Evolutionary conservation across 495 filamentous ascomycete species (phyloP).

Genomic region (Darksidea phi): DNA sequence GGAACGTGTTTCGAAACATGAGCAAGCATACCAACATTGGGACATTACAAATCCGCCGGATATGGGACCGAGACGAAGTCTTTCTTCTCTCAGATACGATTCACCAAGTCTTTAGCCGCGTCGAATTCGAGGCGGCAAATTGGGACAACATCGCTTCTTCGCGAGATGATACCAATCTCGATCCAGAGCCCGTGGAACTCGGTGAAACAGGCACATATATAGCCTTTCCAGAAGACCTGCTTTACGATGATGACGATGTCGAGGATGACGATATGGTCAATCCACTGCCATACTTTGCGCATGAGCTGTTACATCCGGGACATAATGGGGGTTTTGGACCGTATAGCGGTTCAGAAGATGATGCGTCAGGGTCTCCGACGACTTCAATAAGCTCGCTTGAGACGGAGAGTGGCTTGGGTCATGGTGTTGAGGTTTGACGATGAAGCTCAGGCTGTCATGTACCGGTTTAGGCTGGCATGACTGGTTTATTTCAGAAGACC

Average conservation of each 20-base stretch:
- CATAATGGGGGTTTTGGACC: neutral
- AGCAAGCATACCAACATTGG: neutral
- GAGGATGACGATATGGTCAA: constrained; percentile 21
- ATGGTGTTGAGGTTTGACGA: no score
- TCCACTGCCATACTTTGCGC: constrained; percentile 20
- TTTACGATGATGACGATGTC: constrained; percentile 18
- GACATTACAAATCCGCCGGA: constrained; percentile 1
- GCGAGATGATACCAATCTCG: constrained; percentile 12
- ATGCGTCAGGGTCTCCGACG: neutral
- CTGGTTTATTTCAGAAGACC: no score
- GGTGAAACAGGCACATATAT: constrained; percentile 16
- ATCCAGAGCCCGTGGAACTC: constrained; percentile 15
- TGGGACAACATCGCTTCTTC: constrained; percentile 10
- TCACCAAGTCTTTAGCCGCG: constrained; percentile 10
- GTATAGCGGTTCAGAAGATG: no score
- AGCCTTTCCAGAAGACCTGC: constrained; percentile 20
- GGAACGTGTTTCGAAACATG: constrained; percentile 6
- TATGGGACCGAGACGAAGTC: constrained; percentile 17
- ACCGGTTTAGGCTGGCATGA: no score
- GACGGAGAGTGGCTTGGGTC: no score
- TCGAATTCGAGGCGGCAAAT: constrained; percentile 1
- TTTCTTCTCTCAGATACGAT: constrained; percentile 4
- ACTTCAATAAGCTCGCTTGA: no score
- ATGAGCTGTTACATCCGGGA: constrained; percentile 19
- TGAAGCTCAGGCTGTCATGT: no score